Conservation (phyloP, 1,284 basidiomycete species). For the Termitomyces sp. region DNA sequence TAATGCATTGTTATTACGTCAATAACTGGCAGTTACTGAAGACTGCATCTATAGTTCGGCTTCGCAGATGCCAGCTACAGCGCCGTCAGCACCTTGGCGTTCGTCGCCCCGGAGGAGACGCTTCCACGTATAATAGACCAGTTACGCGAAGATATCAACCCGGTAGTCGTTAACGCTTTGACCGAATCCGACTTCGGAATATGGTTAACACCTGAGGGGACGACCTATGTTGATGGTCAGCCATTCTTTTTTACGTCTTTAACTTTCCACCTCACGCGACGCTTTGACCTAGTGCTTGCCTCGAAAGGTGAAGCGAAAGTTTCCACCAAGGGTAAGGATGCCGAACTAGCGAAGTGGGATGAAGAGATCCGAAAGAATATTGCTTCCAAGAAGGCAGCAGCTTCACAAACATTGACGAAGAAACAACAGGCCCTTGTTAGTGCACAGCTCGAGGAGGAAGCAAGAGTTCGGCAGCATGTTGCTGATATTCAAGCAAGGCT, state of each 20-base stretch:
- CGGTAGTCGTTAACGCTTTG: conserved; percentile 52
- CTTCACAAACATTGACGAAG: conserved; percentile 63
- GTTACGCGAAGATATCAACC: conserved; percentile 59
- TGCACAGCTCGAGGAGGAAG: conserved; percentile 78
- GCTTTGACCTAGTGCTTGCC: conserved; percentile 49
- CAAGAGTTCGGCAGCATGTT: conserved; percentile 59
- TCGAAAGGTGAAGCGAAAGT: conserved; percentile 48
- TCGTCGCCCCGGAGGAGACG: conserved; percentile 68
- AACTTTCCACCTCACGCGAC: neutral
- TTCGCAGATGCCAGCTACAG: conserved; percentile 66
- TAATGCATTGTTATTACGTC: conserved; percentile 19
- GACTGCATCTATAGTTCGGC: conserved; percentile 28
- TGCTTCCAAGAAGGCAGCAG: conserved; percentile 64
- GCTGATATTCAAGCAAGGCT: conserved; percentile 48
- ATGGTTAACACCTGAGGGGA: conserved; percentile 81
- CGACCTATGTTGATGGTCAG: conserved; percentile 74
- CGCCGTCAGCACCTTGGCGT: conserved; percentile 73
- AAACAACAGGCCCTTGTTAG: conserved; percentile 77
- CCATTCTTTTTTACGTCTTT: conserved; percentile 1
- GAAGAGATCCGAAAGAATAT: conserved; percentile 84
- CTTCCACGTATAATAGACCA: conserved; percentile 70
- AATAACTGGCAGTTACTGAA: neutral
- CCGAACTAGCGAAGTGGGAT: conserved; percentile 90
- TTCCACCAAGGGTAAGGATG: conserved; percentile 75
- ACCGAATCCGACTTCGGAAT: conserved; percentile 74